Percentiles rank a stretch among this genome's conserved stretches.
Conservation (phyloP, 495 filamentous ascomycete species). For the Articulospora tetracladia region DNA sequence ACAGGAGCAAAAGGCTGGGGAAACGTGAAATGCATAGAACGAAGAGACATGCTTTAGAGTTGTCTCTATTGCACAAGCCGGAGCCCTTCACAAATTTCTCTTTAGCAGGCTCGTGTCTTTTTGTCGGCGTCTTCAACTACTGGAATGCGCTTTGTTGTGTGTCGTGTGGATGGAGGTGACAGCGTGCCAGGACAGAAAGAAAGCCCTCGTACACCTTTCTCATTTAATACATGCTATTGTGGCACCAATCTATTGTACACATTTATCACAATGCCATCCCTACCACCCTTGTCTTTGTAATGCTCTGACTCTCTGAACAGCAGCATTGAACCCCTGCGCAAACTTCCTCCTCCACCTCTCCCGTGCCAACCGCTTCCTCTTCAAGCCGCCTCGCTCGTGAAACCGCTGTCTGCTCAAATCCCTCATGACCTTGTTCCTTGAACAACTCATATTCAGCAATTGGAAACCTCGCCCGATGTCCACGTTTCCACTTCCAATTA, state of each 20-base stretch:
- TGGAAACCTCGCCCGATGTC: slow-evolving; percentile 54
- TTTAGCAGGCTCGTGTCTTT: too few relatives aligned
- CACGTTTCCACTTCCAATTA: slow-evolving; percentile 36
- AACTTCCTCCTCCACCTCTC: slow-evolving; percentile 66
- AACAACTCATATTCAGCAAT: slow-evolving; percentile 41
- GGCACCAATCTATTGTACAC: slow-evolving; percentile 6
- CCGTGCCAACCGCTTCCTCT: slow-evolving; percentile 66
- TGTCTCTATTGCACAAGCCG: too few relatives aligned
- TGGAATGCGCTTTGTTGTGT: too few relatives aligned
- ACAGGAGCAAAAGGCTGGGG: too few relatives aligned
- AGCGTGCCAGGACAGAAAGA: too few relatives aligned
- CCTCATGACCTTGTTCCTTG: slow-evolving; percentile 47
- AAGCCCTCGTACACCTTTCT: too few relatives aligned
- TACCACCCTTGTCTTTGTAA: slow-evolving; percentile 75
- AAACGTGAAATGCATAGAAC: too few relatives aligned
- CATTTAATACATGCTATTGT: not conserved
- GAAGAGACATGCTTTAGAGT: too few relatives aligned
- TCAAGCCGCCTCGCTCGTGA: slow-evolving; percentile 69
- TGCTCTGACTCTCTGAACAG: slow-evolving; percentile 55
- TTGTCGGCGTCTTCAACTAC: too few relatives aligned
- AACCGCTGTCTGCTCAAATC: slow-evolving; percentile 53
- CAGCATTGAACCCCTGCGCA: slow-evolving; percentile 57
- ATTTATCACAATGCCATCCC: not conserved
- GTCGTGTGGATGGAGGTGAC: too few relatives aligned
- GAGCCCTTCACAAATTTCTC: too few relatives aligned